Base-by-base conservation (phyloP, 2,329 filamentous ascomycete species). In the Aspergillus brasiliensis region DNA sequence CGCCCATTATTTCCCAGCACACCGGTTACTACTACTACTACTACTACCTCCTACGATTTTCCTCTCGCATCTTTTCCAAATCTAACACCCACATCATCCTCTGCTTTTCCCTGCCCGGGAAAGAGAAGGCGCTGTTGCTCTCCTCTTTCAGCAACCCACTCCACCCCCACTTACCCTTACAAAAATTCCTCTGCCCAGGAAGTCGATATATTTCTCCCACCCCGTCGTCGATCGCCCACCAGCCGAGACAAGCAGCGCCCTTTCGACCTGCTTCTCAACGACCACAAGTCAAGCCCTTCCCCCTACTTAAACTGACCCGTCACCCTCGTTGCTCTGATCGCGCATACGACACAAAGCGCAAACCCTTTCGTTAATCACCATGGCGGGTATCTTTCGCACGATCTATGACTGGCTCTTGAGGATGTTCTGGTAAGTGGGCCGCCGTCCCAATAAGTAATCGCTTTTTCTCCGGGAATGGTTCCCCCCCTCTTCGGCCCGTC, bases 401-500 rank as follows among this genome's bases (percentile, higher is more conserved):
- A 89, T 99, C 78, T 98, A 98, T 84, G 95, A 98, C 86, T 98
- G 94, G 94, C 84, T 98, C 77, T 82, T 99, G 81, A 89, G 94
- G 83, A 91, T 95, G 73, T 98, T 99, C 81, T 99, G 95, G 94
- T 98, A 82, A 77, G 86, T 81, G 70, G 69, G 65, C 74, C 67
- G 58, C 62, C 59, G 61, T 65, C 67, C 62, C 65, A 62, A 65
- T 60, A 58, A 60, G 47, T 62, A 48, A 62, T 61, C 58, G 53
- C 44, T 57, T 64, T 65, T 65, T 64, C 67, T 66, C 67, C 70
- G 67, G 59, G 65, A 65, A 66, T 61, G 64, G 54, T 62, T 52
- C 64, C 62, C 56, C 56, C 54, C 62, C 55, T 52, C 40, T 46
- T 44, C 72, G 74, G 71, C 65, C 73, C 74, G 71, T 72, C 70